phyloP scores from a whole-genome alignment of 23 red algal species.

The Agarophyton chilense region DNA sequence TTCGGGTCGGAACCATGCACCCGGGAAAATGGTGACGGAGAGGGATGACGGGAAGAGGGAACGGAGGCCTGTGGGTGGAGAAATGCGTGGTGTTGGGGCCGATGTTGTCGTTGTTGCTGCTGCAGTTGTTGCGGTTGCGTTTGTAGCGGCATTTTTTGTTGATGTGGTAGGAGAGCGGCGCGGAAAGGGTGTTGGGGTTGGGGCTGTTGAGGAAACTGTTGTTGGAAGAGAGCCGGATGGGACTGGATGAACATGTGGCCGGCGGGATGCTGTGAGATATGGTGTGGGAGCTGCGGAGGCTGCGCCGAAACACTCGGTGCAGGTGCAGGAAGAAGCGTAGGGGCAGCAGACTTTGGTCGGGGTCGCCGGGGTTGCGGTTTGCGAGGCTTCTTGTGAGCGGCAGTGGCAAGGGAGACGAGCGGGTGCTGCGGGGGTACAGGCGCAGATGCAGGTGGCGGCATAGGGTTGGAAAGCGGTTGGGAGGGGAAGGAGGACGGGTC shows the following conservation, averaged over 20 bases:
- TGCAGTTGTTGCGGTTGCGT: neutral
- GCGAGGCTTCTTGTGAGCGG: neutral
- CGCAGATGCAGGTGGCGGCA: neutral
- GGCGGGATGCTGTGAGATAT: neutral
- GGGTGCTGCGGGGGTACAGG: neutral
- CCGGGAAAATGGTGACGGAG: neutral
- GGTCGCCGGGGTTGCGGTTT: neutral
- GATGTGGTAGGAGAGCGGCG: neutral
- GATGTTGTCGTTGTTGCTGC: neutral
- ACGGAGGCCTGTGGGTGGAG: neutral
- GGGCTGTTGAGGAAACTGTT: neutral
- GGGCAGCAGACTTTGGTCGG: neutral
- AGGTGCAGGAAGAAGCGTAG: neutral
- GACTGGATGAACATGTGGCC: slow-evolving; percentile 18
- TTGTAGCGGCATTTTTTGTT: neutral
- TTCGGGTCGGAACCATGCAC: neutral
- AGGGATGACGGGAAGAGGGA: neutral
- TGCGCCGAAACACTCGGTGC: neutral
- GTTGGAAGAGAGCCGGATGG: neutral
- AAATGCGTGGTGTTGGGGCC: neutral
- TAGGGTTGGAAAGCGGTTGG: neutral
- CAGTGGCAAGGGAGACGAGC: neutral
- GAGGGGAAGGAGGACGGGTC: neutral
- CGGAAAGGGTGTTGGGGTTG: neutral
- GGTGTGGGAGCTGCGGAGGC: neutral